Percentiles rank a stretch among this genome's conserved stretches.
phyloP scores from a whole-genome alignment of 495 filamentous ascomycete species.

The Daldinia vernicosa region DNA sequence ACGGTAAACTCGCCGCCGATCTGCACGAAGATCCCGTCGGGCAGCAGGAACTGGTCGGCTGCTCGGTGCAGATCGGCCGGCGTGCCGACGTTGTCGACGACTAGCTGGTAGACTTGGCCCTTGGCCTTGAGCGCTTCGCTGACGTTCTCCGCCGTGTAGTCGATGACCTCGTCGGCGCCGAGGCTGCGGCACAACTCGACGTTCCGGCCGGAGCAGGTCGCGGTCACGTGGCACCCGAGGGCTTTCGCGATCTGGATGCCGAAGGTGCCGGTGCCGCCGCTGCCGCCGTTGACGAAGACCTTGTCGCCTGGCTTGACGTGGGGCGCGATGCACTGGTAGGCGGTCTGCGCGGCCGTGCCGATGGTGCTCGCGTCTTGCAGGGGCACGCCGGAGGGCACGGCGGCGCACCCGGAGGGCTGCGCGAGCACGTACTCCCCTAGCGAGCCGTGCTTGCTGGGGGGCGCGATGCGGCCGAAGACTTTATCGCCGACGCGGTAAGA shows the following conservation, averaged over 20 bases:
- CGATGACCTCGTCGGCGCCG: conserved; percentile 74
- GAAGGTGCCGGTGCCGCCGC: conserved; percentile 69
- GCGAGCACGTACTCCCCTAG: conserved; percentile 62
- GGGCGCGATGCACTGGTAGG: conserved; percentile 66
- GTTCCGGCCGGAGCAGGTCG: conserved; percentile 68
- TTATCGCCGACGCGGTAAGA: conserved; percentile 59
- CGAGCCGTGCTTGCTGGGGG: conserved; percentile 59
- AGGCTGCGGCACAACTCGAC: conserved; percentile 63
- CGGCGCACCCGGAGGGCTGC: conserved; percentile 45
- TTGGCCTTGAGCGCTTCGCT: conserved; percentile 56
- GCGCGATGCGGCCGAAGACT: conserved; percentile 63
- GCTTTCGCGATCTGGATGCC: conserved; percentile 73
- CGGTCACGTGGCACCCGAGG: conserved; percentile 68
- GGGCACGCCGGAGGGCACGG: conserved; percentile 61
- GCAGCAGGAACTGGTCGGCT: conserved; percentile 63
- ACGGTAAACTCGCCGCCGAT: conserved; percentile 55
- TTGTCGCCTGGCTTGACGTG: conserved; percentile 62
- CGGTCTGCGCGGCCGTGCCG: conserved; percentile 65
- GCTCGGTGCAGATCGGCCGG: conserved; percentile 61
- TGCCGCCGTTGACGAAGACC: conserved; percentile 75
- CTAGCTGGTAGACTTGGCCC: conserved; percentile 63
- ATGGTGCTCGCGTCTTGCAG: conserved; percentile 61
- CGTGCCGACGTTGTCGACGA: conserved; percentile 70
- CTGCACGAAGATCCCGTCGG: conserved; percentile 64
- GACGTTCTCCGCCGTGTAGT: conserved; percentile 69